These are phyloP conservation scores for Colletotrichum abscissum DNA, from an alignment of 2,329 filamentous ascomycete genomes.

Conservation along the genomic window DNA sequence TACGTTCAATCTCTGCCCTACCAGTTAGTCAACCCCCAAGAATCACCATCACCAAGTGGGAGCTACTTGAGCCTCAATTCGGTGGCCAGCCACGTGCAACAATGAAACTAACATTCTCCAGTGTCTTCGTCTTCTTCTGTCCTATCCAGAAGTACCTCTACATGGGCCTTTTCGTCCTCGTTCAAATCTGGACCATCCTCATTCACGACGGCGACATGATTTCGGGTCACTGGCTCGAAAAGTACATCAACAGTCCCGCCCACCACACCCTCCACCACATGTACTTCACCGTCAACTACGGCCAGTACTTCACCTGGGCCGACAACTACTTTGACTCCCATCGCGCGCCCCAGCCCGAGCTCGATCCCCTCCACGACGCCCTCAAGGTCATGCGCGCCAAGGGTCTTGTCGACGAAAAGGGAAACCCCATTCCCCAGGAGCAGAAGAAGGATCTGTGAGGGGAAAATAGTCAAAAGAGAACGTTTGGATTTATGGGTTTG, in stretches of 20 bases:
- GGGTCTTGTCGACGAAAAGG: constrained; percentile 56
- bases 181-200: constrained; percentile 61
- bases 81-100: background rate
- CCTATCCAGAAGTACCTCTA: constrained; percentile 59
- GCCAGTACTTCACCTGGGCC: constrained; percentile 61
- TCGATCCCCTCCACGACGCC: constrained; percentile 57
- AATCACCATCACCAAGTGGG: background rate
- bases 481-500: background rate
- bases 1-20: constrained; percentile 59
- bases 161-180: constrained; percentile 54
- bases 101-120: constrained; percentile 37
- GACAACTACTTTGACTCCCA: constrained; percentile 58
- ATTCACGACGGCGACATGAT: constrained; percentile 63
- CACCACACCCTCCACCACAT: constrained; percentile 62
- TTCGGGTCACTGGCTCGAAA: constrained; percentile 57
- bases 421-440: constrained; percentile 50
- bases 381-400: constrained; percentile 56
- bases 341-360: constrained; percentile 52
- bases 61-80: background rate
- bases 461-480: no score
- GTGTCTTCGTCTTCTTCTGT: constrained; percentile 56
- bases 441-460: constrained; percentile 38
- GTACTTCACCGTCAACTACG: constrained; percentile 62
- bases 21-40: constrained; percentile 47
- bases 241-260: constrained; percentile 59